These are phyloP conservation scores for Kwoniella pini DNA, from an alignment of 768 basidiomycete genomes.

Conservation along the genomic window DNA sequence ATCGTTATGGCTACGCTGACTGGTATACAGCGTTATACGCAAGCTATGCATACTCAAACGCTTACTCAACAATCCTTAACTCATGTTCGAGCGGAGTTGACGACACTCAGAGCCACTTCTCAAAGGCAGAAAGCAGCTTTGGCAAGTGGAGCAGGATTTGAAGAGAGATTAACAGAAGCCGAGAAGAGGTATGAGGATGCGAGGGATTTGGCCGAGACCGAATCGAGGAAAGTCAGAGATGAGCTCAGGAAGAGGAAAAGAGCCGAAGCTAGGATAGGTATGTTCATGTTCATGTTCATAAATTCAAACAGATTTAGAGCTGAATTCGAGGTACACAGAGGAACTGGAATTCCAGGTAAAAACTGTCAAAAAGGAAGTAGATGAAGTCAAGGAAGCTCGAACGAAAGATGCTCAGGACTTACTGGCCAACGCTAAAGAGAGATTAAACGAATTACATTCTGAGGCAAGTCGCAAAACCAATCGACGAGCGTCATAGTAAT, in stretches of 20 bases:
- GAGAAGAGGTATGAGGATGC: conserved; percentile 45
- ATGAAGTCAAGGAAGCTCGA: conserved; percentile 43
- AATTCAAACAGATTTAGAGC: not conserved
- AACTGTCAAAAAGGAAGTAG: conserved; percentile 32
- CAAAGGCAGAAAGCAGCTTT: conserved; percentile 40
- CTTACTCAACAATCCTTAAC: conserved; percentile 53
- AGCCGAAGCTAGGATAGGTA: conserved; percentile 45
- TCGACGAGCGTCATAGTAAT: too few relatives aligned
- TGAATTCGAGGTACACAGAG: conserved; percentile 18
- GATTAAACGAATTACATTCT: conserved; percentile 30
- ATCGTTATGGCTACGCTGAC: not conserved
- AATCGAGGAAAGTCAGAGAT: conserved; percentile 39
- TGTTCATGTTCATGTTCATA: conserved; percentile 5
- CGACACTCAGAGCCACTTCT: conserved; percentile 35
- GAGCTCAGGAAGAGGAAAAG: conserved; percentile 36
- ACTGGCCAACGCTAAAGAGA: conserved; percentile 45
- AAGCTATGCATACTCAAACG: conserved; percentile 50
- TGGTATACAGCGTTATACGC: conserved; percentile 44
- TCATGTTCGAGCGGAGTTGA: conserved; percentile 50
- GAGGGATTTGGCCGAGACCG: conserved; percentile 34
- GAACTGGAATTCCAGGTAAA: conserved; percentile 46
- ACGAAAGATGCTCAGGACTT: conserved; percentile 47
- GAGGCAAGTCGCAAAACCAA: not conserved
- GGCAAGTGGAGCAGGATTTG: conserved; percentile 38
- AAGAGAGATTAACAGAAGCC: conserved; percentile 39